These are phyloP conservation scores for Arachis stenosperma DNA, from an alignment of 306 rosid species.

Conservation along the genomic window DNA sequence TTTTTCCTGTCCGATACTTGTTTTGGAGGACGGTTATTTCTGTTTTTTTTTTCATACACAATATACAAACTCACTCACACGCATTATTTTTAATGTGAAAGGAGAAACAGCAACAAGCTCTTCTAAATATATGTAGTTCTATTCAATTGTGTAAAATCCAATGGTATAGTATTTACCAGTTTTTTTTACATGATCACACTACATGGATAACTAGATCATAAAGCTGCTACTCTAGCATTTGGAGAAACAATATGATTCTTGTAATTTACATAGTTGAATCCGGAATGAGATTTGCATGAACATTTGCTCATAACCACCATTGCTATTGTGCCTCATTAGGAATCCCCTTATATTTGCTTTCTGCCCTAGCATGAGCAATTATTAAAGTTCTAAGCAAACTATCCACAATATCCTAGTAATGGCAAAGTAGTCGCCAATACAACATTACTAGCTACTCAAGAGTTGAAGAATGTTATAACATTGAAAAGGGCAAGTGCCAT, in stretches of 20 bases:
- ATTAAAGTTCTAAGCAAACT: slow-evolving; percentile 34
- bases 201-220: slow-evolving; percentile 13
- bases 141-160: background rate
- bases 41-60: too few relatives aligned
- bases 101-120: background rate
- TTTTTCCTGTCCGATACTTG: too few relatives aligned
- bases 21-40: too few relatives aligned
- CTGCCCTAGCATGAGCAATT: slow-evolving; percentile 61
- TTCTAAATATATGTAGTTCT: too few relatives aligned
- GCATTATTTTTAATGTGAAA: background rate
- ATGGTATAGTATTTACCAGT: background rate
- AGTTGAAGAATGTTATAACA: too few relatives aligned
- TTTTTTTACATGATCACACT: background rate
- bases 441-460: too few relatives aligned
- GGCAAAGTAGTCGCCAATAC: too few relatives aligned
- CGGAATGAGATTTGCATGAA: background rate
- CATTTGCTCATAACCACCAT: slow-evolving; percentile 36
- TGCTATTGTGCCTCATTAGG: slow-evolving; percentile 42
- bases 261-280: background rate
- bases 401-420: background rate
- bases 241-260: background rate
- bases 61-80: too few relatives aligned
- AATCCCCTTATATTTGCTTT: slow-evolving; percentile 61
- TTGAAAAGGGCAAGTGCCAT: too few relatives aligned
- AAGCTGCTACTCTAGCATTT: background rate